Conservation (phyloP, 1,139 yeast genomes). For the Suhomyces choctaworum region DNA sequence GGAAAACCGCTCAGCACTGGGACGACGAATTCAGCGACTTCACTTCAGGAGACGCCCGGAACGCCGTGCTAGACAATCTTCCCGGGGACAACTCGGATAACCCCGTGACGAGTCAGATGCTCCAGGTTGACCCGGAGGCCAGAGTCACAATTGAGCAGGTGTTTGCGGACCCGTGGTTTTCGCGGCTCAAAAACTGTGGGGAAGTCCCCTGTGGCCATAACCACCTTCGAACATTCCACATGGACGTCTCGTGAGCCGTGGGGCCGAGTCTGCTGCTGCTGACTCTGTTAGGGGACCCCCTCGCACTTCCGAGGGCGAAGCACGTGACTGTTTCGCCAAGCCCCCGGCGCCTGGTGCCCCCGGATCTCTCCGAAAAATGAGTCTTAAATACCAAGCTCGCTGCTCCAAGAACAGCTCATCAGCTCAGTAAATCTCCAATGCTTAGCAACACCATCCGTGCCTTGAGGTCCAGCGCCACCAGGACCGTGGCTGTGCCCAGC, state of each 20-base stretch:
- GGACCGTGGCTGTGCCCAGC: slow-evolving; percentile 12
- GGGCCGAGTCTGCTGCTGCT: too few relatives aligned
- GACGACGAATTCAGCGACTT: slow-evolving; percentile 1
- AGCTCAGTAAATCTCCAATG: slow-evolving; percentile 15
- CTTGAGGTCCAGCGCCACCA: slow-evolving; percentile 19
- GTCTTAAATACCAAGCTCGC: slow-evolving; percentile 7
- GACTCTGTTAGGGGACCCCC: too few relatives aligned
- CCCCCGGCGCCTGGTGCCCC: too few relatives aligned
- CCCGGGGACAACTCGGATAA: slow-evolving; percentile 13
- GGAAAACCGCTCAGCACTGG: slow-evolving; percentile 35
- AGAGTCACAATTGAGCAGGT: slow-evolving; percentile 19
- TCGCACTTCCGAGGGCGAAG: too few relatives aligned
- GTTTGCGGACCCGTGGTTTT: slow-evolving; percentile 19
- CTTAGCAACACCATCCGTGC: slow-evolving; percentile 26
- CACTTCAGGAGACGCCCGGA: background rate
- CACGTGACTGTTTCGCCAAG: too few relatives aligned
- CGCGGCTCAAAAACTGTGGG: slow-evolving; percentile 5
- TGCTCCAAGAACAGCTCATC: too few relatives aligned
- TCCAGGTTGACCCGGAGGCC: slow-evolving; percentile 16
- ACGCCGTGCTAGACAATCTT: background rate
- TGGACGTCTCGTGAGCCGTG: too few relatives aligned
- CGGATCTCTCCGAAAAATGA: slow-evolving; percentile 11
- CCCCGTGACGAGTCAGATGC: slow-evolving; percentile 16
- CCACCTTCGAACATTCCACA: too few relatives aligned
- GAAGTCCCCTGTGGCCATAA: slow-evolving; percentile 17